Percentiles rank a stretch among this genome's conserved stretches.
These are phyloP conservation scores for Termitomyces sp. DNA, from an alignment of 768 basidiomycete species.

Conservation along the genomic window DNA sequence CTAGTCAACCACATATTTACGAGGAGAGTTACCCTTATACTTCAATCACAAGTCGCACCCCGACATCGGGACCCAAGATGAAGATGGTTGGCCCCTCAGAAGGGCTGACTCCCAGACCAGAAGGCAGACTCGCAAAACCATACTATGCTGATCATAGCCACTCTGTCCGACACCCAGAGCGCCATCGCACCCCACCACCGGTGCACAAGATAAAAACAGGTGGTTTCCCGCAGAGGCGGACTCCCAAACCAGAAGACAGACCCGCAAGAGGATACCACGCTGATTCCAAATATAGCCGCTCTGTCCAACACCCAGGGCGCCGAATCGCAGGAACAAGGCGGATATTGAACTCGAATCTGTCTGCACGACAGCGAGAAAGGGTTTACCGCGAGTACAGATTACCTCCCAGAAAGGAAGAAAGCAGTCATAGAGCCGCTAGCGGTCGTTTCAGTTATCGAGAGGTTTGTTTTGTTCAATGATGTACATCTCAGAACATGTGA, in stretches of 20 bases:
- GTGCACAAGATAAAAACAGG: neutral
- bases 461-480: slow-evolving; percentile 1
- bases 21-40: neutral
- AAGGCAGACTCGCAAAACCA: neutral
- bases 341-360: neutral
- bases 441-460: neutral
- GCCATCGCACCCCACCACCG: neutral
- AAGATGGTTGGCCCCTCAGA: neutral
- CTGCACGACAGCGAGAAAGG: neutral
- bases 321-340: slow-evolving; percentile 1
- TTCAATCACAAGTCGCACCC: neutral
- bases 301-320: neutral
- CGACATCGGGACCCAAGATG: neutral
- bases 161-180: too few relatives aligned
- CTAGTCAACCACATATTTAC: neutral
- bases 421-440: neutral
- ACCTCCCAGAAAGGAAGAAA: neutral
- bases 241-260: neutral
- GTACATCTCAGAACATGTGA: neutral
- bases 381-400: neutral
- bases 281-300: neutral
- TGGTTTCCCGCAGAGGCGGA: neutral
- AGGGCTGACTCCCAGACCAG: neutral
- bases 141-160: too few relatives aligned
- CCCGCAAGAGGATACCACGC: neutral